phyloP scores from a whole-genome alignment of 805 yeast species.

The Jamesozyma gamospora region DNA sequence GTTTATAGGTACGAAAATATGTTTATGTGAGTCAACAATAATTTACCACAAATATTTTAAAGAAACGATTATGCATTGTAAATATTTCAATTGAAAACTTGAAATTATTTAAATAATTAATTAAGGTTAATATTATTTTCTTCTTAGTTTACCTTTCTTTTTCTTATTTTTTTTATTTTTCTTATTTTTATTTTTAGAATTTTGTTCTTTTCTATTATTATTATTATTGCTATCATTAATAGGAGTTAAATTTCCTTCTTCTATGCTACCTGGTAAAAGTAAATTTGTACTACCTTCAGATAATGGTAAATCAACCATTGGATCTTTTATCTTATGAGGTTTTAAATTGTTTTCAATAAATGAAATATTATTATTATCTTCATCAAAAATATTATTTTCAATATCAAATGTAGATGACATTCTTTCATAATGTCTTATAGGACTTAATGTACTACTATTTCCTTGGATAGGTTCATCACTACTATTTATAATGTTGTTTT shows the following conservation, averaged over 20 bases:
- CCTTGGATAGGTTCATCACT: slow-evolving; percentile 1
- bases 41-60: too few relatives aligned
- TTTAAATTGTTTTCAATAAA: too few relatives aligned
- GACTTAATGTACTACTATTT: background rate
- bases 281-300: slow-evolving; percentile 1
- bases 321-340: too few relatives aligned
- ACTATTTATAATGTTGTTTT: background rate
- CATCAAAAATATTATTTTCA: slow-evolving; percentile 17
- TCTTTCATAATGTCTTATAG: slow-evolving; percentile 22
- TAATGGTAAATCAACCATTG: too few relatives aligned
- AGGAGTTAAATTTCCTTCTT: background rate
- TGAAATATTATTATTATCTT: background rate
- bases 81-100: too few relatives aligned
- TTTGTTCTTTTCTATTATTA: background rate
- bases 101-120: too few relatives aligned
- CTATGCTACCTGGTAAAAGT: background rate
- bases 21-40: too few relatives aligned
- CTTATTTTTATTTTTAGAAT: slow-evolving; percentile 1
- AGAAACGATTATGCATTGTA: too few relatives aligned
- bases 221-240: background rate
- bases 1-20: too few relatives aligned
- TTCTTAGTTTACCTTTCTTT: slow-evolving; percentile 9
- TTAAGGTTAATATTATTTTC: slow-evolving; percentile 2
- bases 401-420: slow-evolving; percentile 28
- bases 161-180: slow-evolving; percentile 14